Conservation (phyloP, 306 rosid genomes). For the Cicer arietinum region DNA sequence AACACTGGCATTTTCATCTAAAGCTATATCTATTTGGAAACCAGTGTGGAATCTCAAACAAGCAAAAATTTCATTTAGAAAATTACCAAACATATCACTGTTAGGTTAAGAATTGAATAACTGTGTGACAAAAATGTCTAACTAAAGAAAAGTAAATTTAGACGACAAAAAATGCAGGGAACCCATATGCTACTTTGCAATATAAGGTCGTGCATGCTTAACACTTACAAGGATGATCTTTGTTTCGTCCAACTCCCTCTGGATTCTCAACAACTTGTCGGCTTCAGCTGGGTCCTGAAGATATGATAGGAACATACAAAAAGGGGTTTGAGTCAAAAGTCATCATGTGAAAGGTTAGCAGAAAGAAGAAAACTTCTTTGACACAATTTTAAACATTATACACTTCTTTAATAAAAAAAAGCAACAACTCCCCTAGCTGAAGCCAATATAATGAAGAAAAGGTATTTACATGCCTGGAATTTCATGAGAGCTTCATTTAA, state of each 20-base stretch:
- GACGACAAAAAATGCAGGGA: constrained; percentile 23
- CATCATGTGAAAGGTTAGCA: constrained; percentile 14
- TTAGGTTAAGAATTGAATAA: neutral
- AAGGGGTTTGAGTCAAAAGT: neutral
- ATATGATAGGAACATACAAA: constrained; percentile 34
- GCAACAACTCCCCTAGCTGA: constrained; percentile 18
- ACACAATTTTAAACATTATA: neutral
- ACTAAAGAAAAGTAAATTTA: constrained; percentile 22
- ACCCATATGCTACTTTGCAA: constrained; percentile 11
- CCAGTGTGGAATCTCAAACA: constrained; percentile 17
- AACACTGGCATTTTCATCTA: constrained; percentile 9
- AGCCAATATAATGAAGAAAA: constrained; percentile 23
- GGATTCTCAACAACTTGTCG: constrained; percentile 91
- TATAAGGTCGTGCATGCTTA: constrained; percentile 15
- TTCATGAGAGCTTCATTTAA: constrained; percentile 76
- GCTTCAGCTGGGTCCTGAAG: constrained; percentile 97
- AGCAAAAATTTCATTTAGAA: constrained; percentile 4
- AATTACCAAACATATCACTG: constrained; percentile 12
- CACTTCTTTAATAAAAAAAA: constrained; percentile 4
- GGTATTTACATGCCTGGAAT: constrained; percentile 70
- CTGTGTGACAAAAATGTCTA: constrained; percentile 18
- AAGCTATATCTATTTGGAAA: constrained; percentile 13
- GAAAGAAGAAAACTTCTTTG: neutral
- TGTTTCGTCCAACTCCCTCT: constrained; percentile 97
- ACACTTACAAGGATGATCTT: constrained; percentile 92